Evolutionary conservation across 805 yeast species (phyloP).

Genomic region (Millerago galiae): DNA sequence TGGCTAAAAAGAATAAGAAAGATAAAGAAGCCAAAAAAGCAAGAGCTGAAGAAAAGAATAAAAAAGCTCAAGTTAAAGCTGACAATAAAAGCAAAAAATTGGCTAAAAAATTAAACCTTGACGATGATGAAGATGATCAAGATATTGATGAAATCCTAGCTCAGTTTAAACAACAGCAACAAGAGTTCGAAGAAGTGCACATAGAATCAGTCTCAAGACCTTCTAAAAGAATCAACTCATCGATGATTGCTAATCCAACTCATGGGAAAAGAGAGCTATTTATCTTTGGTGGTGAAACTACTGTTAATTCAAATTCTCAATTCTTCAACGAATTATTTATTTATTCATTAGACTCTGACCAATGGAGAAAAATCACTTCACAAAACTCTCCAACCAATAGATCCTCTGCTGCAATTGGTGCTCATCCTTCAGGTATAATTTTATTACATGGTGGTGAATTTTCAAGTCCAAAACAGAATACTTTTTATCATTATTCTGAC

Average conservation of each 20-base stretch:
- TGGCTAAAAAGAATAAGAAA: constrained; percentile 86
- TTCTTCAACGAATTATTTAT: constrained; percentile 79
- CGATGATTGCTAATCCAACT: constrained; percentile 68
- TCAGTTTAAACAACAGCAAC: constrained; percentile 75
- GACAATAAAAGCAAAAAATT: constrained; percentile 68
- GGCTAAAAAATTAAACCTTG: constrained; percentile 69
- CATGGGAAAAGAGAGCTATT: constrained; percentile 74
- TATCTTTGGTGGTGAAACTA: constrained; percentile 85
- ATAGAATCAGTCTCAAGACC: constrained; percentile 58
- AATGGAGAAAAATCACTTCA: constrained; percentile 74
- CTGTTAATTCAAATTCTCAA: constrained; percentile 42
- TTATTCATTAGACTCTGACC: constrained; percentile 68
- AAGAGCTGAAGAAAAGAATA: constrained; percentile 72
- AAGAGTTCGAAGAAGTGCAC: constrained; percentile 63
- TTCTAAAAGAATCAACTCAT: constrained; percentile 60
- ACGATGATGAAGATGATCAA: constrained; percentile 76
- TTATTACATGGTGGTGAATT: constrained; percentile 95
- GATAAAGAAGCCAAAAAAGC: constrained; percentile 90
- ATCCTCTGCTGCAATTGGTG: constrained; percentile 88
- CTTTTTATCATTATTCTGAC: constrained; percentile 94
- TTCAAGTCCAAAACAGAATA: constrained; percentile 90
- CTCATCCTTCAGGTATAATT: constrained; percentile 85
- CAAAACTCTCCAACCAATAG: constrained; percentile 89
- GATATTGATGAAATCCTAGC: constrained; percentile 81
- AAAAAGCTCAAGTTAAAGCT: constrained; percentile 70